Evolutionary conservation across 768 basidiomycete species (phyloP).

Genomic region (Butyriboletus loyo): DNA sequence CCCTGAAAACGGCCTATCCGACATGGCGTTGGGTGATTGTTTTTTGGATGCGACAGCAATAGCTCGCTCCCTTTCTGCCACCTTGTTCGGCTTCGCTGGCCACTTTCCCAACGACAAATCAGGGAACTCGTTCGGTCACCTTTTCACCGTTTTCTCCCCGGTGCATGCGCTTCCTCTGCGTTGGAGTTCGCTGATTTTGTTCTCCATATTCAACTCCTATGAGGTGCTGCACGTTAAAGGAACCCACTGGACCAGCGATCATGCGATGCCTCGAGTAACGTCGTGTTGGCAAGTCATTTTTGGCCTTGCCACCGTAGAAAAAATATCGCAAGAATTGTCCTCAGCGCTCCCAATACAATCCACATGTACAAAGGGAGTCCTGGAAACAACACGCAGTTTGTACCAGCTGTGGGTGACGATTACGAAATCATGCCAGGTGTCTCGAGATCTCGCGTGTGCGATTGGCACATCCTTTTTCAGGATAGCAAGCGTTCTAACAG

Average conservation of each 20-base stretch:
- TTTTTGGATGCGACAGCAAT: constrained; percentile 7
- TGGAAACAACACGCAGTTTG: constrained; percentile 32
- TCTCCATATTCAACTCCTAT: constrained; percentile 32
- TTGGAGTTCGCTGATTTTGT: constrained; percentile 43
- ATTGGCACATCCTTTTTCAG: constrained; percentile 45
- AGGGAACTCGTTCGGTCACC: not conserved
- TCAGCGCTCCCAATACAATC: not conserved
- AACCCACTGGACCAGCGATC: not conserved
- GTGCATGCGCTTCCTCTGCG: constrained; percentile 29
- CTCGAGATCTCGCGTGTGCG: constrained; percentile 28
- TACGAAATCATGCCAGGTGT: constrained; percentile 26
- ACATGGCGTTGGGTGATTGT: not conserved
- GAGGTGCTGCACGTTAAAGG: not conserved
- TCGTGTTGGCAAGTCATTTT: constrained; percentile 42
- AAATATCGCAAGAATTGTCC: constrained; percentile 12
- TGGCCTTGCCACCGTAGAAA: constrained; percentile 39
- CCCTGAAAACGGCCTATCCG: not conserved
- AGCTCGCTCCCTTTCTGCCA: constrained; percentile 13
- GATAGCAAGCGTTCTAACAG: constrained; percentile 39
- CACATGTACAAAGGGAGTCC: constrained; percentile 11
- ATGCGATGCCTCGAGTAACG: constrained; percentile 1
- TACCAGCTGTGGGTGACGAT: constrained; percentile 40
- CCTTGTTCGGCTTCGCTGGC: constrained; percentile 4
- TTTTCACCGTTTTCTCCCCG: constrained; percentile 31
- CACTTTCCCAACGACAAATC: not conserved